Evolutionary conservation across 1,284 basidiomycete genomes (phyloP), one percentile per base, ranked within the genome.

Genomic region (Ceratobasidium sp.): DNA sequence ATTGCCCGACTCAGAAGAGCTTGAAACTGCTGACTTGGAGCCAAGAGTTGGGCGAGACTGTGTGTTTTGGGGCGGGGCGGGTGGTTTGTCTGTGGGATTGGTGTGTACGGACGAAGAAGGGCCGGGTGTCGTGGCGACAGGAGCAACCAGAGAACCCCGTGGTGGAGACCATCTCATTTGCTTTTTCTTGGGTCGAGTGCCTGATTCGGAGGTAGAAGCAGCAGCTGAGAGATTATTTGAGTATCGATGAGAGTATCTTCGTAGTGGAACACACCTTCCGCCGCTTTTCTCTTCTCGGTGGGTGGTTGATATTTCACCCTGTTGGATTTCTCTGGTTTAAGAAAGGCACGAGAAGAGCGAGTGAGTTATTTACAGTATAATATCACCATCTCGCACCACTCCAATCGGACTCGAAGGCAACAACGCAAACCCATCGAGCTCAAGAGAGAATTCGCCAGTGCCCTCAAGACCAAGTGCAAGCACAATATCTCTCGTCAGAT

Each of bases 361-460:
- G 1, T 33, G 2, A 33, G 33, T 33, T 20, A 60, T 46, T 51
- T 42, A 76, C 72, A 28, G 12, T 51, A 76, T 44, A 2, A 40
- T 39, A 26, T 76, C 72, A 4, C 72, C 72, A 56, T 76, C 72
- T 53, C 72, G 53, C 26, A 76, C 61, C 6, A 51, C 72, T 28
- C 72, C 72, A 53, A 66, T 39, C 26, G 72, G 61, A 53, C 72
- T 76, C 20, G 72, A 39, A 33, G 72, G 61, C 49, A 76, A 44
- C 28, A 76, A 33, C 1, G 49, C 61, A 44, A 76, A 76, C 26
- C 49, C 72, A 42, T 76, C 72, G 7, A 76, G 53, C 49, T 76
- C 72, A n/a, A 76, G 61, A 26, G 61, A 61, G 5, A 76, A 23
- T 39, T 76, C 60, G 4, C 46, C 23, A 28, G 18, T 23, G 18